phyloP scores from a whole-genome alignment of 2,329 filamentous ascomycete genomes.

The Chlorencoelia australis region DNA sequence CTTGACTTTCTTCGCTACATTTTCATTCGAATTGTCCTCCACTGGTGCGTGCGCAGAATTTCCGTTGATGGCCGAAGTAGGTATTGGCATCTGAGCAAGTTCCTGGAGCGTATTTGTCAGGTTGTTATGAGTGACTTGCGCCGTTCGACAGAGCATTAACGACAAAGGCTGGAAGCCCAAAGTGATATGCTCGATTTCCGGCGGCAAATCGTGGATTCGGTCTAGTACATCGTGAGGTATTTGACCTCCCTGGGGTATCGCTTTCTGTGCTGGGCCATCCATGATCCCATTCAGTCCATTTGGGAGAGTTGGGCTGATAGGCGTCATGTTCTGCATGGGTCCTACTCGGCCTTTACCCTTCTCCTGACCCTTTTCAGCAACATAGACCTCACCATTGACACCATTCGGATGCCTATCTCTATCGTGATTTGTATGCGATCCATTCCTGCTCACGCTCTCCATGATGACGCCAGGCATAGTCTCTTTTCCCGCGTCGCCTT shows the following conservation, averaged over 20 bases:
- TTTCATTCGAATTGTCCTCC: slow-evolving; percentile 53
- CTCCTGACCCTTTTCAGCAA: slow-evolving; percentile 29
- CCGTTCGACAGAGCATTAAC: slow-evolving; percentile 64
- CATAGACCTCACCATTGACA: slow-evolving; percentile 31
- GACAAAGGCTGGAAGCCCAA: slow-evolving; percentile 68
- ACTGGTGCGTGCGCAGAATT: slow-evolving; percentile 33
- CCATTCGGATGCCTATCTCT: slow-evolving; percentile 38
- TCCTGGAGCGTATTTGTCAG: slow-evolving; percentile 60
- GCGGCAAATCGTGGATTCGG: slow-evolving; percentile 48
- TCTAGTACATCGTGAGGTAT: slow-evolving; percentile 22
- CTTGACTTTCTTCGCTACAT: slow-evolving; percentile 63
- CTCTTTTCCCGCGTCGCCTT: slow-evolving; percentile 16
- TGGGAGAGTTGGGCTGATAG: slow-evolving; percentile 19
- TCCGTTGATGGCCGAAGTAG: slow-evolving; percentile 42
- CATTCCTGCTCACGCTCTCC: slow-evolving; percentile 44
- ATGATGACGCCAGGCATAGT: slow-evolving; percentile 46
- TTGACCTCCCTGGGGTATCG: slow-evolving; percentile 10
- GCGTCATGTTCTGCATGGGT: slow-evolving; percentile 22
- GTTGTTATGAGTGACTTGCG: slow-evolving; percentile 74
- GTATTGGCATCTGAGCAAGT: slow-evolving; percentile 58
- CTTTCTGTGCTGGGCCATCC: slow-evolving; percentile 12
- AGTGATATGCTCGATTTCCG: slow-evolving; percentile 61
- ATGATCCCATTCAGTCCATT: slow-evolving; percentile 21
- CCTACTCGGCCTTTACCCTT: slow-evolving; percentile 22
- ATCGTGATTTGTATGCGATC: slow-evolving; percentile 45